Percentiles rank a stretch among this genome's conserved stretches.
phyloP scores from a whole-genome alignment of 1,284 basidiomycete species.

The Trichosporon asahii region DNA sequence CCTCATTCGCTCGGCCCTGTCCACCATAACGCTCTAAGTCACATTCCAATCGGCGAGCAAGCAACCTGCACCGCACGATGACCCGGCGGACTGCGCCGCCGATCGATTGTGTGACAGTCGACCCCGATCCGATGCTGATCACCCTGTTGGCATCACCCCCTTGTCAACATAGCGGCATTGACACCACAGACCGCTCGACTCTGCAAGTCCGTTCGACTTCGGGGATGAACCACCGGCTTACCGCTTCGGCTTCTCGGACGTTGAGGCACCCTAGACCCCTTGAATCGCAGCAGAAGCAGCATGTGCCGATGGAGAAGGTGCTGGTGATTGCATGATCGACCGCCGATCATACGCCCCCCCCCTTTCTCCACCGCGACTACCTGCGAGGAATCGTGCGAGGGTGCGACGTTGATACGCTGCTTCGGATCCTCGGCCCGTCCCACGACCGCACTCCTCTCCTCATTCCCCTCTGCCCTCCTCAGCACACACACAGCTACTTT shows the following conservation, averaged over 20 bases:
- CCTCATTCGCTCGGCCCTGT: neutral
- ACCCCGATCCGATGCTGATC: slow-evolving; percentile 2
- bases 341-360: neutral
- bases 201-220: neutral
- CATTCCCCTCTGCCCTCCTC: neutral
- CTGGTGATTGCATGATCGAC: neutral
- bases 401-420: neutral
- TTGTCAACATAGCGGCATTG: too few relatives aligned
- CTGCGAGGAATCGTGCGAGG: neutral
- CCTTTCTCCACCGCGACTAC: neutral
- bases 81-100: neutral
- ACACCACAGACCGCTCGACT: neutral
- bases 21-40: neutral
- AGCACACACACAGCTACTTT: neutral
- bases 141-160: neutral
- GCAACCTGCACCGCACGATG: neutral
- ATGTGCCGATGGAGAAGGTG: neutral
- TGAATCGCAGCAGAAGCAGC: neutral
- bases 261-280: neutral
- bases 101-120: neutral
- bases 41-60: slow-evolving; percentile 1
- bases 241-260: neutral
- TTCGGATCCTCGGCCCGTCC: neutral
- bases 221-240: neutral
- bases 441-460: neutral